Evolutionary conservation across 805 yeast genomes (phyloP), one percentile per base, ranked within the genome.

Genomic region (Sugiyamaella chiloensis): DNA sequence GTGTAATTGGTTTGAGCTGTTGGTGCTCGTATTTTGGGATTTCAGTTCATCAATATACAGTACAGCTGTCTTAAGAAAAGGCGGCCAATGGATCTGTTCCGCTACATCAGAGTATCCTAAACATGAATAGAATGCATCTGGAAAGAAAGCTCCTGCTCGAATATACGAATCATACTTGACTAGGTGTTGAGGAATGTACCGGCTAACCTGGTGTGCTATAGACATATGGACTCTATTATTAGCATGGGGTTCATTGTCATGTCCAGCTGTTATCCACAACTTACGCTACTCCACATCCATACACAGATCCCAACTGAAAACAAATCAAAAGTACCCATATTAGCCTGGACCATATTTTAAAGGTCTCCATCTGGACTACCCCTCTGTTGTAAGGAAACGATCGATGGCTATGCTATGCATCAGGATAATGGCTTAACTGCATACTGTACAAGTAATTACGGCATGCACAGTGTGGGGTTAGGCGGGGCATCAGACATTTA

Each of bases 51-150:
- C 60, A 62, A 78, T 77, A 40, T 73, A 63, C 4, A 66, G 53
- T 4, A 77, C 74, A 0, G 81, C 79, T 2, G 63, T 61, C 3
- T 66, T 61, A 11, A 82, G 54, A 56, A 81, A 82, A 1, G 82
- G 81, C 0, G 87, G 87, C 88, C 89, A 83, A 58, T 83, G 88
- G 0, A 81, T 69, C 24, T 67, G 74, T 60, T 83, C 89, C 2
- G 85, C 83, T 2, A 73, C 73, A 8, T 73, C 71, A 2, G 76
- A 68, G 21, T 63, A 57, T 2, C 76, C 79, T 42, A 75, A 63
- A 60, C 88, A 83, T 29, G 75, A 69, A 61, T 83, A 83, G 56
- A 81, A 77, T 0, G 84, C 78, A 60, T 83, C 89, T 0, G 89
- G 89, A 56, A 77, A 79, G 58, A 83, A 83, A 0, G 85, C 73